These are phyloP conservation scores for Gardenia jasminoides DNA, from an alignment of 257 asterid genomes.

Conservation along the genomic window DNA sequence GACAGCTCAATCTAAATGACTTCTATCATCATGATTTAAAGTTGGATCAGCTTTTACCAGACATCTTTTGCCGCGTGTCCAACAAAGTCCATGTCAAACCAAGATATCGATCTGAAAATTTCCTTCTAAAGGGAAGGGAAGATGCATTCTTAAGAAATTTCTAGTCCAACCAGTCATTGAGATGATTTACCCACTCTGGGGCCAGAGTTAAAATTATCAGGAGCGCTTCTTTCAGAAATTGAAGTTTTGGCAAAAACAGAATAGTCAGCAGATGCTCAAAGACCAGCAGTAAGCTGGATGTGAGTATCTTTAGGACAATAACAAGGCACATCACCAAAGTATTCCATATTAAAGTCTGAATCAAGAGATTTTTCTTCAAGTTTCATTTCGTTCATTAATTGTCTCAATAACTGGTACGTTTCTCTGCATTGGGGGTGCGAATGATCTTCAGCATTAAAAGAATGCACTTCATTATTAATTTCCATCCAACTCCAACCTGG, in stretches of 20 bases:
- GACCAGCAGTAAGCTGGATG: neutral
- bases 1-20: neutral
- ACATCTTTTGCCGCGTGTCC: neutral
- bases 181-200: neutral
- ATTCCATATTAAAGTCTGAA: slow-evolving; percentile 13
- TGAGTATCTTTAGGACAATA: neutral
- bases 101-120: neutral
- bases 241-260: neutral
- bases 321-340: slow-evolving; percentile 25
- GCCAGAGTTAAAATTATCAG: neutral
- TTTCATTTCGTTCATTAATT: slow-evolving; percentile 43
- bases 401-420: slow-evolving; percentile 44
- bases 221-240: neutral
- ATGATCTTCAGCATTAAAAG: slow-evolving; percentile 67
- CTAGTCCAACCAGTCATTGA: neutral
- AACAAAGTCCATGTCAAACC: neutral
- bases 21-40: neutral
- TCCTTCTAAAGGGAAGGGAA: neutral
- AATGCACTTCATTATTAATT: slow-evolving; percentile 53
- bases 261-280: neutral
- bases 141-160: neutral
- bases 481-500: slow-evolving; percentile 98
- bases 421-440: slow-evolving; percentile 57
- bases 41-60: neutral
- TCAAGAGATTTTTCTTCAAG: slow-evolving; percentile 21